Percentiles rank a stretch among this genome's conserved stretches.
Evolutionary conservation across 2,329 filamentous ascomycete species (phyloP).

Genomic region (Colletotrichum karsti): DNA sequence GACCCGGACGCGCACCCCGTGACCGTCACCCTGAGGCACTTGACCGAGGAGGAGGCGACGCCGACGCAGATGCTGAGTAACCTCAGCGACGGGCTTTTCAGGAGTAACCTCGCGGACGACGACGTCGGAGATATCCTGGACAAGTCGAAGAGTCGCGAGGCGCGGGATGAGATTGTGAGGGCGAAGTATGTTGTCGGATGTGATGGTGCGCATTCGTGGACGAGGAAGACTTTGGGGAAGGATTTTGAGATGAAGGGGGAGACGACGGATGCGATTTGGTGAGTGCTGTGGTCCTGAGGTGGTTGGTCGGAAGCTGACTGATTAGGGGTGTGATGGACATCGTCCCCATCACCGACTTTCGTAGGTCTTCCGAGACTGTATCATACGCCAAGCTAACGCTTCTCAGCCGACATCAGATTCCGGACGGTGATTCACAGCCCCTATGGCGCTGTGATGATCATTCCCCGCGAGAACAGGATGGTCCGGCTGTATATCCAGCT

Average conservation of each 20-base stretch:
- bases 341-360: slow-evolving; percentile 56
- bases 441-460: slow-evolving; percentile 69
- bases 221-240: slow-evolving; percentile 61
- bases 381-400: not conserved
- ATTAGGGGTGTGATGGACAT: slow-evolving; percentile 47
- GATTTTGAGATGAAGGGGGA: slow-evolving; percentile 63
- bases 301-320: not conserved
- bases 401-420: slow-evolving; percentile 58
- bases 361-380: not conserved
- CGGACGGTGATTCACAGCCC: slow-evolving; percentile 66
- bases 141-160: slow-evolving; percentile 40
- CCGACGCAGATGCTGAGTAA: slow-evolving; percentile 42
- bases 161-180: slow-evolving; percentile 50
- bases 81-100: slow-evolving; percentile 62
- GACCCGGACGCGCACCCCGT: slow-evolving; percentile 66
- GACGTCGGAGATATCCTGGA: slow-evolving; percentile 51
- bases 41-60: slow-evolving; percentile 66
- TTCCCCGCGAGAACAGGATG: slow-evolving; percentile 69
- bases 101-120: slow-evolving; percentile 68
- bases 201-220: slow-evolving; percentile 75
- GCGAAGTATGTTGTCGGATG: slow-evolving; percentile 74
- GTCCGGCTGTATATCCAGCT: slow-evolving; percentile 74
- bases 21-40: slow-evolving; percentile 65
- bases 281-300: not conserved
- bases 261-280: slow-evolving; percentile 57